phyloP scores from a whole-genome alignment of 164 flowering plant species.

The Dillenia suffruticosa region DNA sequence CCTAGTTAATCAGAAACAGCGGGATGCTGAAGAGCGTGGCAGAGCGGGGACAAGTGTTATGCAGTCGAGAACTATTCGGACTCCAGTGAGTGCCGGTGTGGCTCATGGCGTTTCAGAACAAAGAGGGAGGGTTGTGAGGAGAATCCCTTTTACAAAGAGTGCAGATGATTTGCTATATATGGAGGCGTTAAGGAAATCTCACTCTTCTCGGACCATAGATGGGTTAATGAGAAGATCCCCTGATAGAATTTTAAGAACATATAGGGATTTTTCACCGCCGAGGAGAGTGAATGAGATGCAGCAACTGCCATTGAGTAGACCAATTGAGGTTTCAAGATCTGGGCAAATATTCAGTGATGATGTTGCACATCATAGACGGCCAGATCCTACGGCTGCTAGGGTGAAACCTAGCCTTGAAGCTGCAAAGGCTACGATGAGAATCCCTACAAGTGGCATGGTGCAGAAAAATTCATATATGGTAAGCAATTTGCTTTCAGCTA shows the following conservation, averaged over 20 bases:
- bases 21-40: constrained; percentile 9
- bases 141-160: constrained; percentile 32
- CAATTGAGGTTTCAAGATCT: constrained; percentile 45
- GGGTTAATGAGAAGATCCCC: constrained; percentile 63
- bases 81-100: constrained; percentile 22
- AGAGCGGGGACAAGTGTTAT: constrained; percentile 57
- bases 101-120: constrained; percentile 25
- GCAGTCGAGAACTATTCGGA: constrained; percentile 41
- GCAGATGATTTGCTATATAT: constrained; percentile 37
- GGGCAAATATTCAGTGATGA: constrained; percentile 24
- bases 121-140: constrained; percentile 22
- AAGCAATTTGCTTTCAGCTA: not conserved
- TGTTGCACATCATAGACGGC: constrained; percentile 33
- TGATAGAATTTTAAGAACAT: constrained; percentile 32
- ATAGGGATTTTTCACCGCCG: constrained; percentile 49
- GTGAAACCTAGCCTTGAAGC: constrained; percentile 27
- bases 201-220: constrained; percentile 56
- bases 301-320: constrained; percentile 32
- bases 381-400: constrained; percentile 22
- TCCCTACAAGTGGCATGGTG: constrained; percentile 22
- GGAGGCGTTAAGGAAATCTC: constrained; percentile 37
- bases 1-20: constrained; percentile 17
- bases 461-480: constrained; percentile 48
- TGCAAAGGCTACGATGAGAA: constrained; percentile 36
- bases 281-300: constrained; percentile 34